Evolutionary conservation across 352 stramenopile genomes (phyloP).

Genomic region (Pythium coloratum): DNA sequence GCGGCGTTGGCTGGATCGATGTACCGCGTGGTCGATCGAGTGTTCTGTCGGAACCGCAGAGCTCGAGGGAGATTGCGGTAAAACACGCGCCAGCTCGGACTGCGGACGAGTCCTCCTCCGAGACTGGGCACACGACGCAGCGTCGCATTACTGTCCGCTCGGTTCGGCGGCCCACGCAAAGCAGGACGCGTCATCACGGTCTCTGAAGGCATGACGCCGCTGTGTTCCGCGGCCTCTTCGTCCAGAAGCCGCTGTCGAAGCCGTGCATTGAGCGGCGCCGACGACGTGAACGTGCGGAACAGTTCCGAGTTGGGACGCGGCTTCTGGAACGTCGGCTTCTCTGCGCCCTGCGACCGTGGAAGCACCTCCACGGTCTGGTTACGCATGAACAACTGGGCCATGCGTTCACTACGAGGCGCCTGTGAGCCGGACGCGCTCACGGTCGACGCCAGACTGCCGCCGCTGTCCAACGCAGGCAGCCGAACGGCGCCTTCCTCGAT

Average conservation of each 20-base stretch:
- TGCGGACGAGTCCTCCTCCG: constrained; percentile 29
- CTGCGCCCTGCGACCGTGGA: constrained; percentile 29
- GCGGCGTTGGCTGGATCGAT: constrained; percentile 72
- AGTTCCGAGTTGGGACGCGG: constrained; percentile 58
- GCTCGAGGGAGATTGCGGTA: constrained; percentile 67
- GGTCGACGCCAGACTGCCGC: constrained; percentile 1
- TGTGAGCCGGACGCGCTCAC: neutral
- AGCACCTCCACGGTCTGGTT: constrained; percentile 79
- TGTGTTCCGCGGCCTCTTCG: constrained; percentile 33
- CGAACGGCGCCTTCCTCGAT: neutral
- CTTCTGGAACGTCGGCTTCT: constrained; percentile 37
- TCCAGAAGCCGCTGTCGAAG: constrained; percentile 58
- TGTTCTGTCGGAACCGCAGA: constrained; percentile 76
- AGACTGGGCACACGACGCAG: constrained; percentile 12
- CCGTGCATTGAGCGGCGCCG: constrained; percentile 54
- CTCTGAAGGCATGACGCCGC: constrained; percentile 16
- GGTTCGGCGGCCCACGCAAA: neutral
- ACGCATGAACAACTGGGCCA: constrained; percentile 55
- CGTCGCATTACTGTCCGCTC: neutral
- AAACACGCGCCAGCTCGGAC: constrained; percentile 57
- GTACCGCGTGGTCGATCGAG: constrained; percentile 71
- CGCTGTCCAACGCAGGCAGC: neutral
- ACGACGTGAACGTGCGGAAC: constrained; percentile 73
- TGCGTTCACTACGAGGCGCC: constrained; percentile 19
- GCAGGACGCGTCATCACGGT: constrained; percentile 19